Evolutionary conservation across 495 filamentous ascomycete genomes (phyloP), one percentile per base, ranked within the genome.

Genomic region (Hypoxylon fragiforme): DNA sequence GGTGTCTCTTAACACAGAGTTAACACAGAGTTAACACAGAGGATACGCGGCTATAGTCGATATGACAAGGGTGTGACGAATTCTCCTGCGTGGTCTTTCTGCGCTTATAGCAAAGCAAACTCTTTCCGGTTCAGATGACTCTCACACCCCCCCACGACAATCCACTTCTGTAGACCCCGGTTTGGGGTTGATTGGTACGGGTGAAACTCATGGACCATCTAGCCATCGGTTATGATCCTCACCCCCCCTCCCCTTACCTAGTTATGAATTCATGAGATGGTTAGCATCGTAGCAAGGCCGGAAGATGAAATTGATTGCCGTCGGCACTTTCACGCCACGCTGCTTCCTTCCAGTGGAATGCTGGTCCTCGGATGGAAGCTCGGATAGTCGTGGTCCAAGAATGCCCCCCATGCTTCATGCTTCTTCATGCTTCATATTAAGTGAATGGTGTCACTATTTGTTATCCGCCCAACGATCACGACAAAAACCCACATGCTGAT

Each of bases 121-220:
- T 44, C 28, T n/a, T 39, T 35, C 32, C 22, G 32, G 26, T 5
- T 9, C 44, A 44, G 46, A 51, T 56, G 52, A 53, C 43, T 53
- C 30, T 38, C 50, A 50, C 55, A n/a, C n/a, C n/a, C 52, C 58
- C 58, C 47, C 58, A 53, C 52, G 52, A 62, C 16, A 62, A 43
- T 43, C 52, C 58, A 56, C 52, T 57, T 45, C 46, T 56, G 43
- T 42, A 43, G 6, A 2, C 38, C n/a, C n/a, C 42, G 24, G 52
- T 30, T 45, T 21, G 40, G 55, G 48, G 47, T 28, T 53, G 47
- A 62, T 62, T 62, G 58, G 52, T 37, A 56, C 58, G 43, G 47
- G 46, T 32, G 8, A 50, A 42, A 39, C 13, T 36, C 20, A 34
- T 61, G 45, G 43, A 42, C 42, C 42, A 44, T 51, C 22, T 50